Conservation (phyloP, 257 asterid species). For the Fraxinus cuspidata region DNA sequence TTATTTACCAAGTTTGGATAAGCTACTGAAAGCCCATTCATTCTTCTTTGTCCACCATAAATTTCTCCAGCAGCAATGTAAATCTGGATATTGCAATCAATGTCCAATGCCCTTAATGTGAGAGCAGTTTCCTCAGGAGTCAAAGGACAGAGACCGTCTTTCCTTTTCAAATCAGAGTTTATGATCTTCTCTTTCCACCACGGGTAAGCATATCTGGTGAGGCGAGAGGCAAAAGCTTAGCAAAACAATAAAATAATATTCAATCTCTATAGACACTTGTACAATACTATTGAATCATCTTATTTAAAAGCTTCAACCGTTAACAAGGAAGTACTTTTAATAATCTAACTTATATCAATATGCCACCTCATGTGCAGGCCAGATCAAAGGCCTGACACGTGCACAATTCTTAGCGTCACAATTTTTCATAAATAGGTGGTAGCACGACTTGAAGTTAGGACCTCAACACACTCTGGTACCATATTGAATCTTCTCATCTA, state of each 20-base stretch:
- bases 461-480: not conserved
- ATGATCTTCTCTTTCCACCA: constrained; percentile 99
- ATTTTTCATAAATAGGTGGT: not conserved
- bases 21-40: constrained; percentile 61
- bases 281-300: not conserved
- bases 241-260: constrained; percentile 7
- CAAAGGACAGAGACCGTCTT: constrained; percentile 91
- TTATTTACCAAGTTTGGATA: constrained; percentile 87
- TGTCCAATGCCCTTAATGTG: constrained; percentile 73
- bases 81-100: constrained; percentile 72
- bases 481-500: not conserved
- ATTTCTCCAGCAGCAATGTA: constrained; percentile 99
- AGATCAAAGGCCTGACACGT: not conserved
- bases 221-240: constrained; percentile 29
- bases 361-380: not conserved
- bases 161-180: constrained; percentile 87
- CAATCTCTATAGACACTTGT: not conserved
- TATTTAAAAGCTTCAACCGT: not conserved
- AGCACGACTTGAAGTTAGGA: not conserved
- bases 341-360: not conserved
- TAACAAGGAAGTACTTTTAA: not conserved
- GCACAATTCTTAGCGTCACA: not conserved
- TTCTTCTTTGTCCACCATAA: constrained; percentile 83
- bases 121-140: constrained; percentile 99
- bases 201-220: constrained; percentile 80